Evolutionary conservation across 345 rosid genomes (phyloP), one percentile per base, ranked within the genome.

Genomic region (Leavenworthia alabamica): DNA sequence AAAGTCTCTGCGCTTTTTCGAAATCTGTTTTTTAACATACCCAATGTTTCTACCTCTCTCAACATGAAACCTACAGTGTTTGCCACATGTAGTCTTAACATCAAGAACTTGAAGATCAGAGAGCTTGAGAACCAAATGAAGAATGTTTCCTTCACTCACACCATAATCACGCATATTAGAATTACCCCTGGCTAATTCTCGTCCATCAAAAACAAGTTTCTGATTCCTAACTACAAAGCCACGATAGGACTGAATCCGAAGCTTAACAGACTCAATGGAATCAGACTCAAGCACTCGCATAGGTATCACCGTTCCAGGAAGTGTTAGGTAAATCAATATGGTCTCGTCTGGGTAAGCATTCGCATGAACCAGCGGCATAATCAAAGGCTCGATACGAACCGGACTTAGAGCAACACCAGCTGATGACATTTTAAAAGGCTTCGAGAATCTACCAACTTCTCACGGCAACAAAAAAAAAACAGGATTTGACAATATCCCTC

Each of bases 221-320:
- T 88, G 96, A 32, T 83, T 86, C 76, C 75, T 83, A 6, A 60
- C 90, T 2, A 82, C 88, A 56, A 88, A 88, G 0, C 96, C 93
- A 43, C 80, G 79, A 41, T 56, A 81, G 4, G 76, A 80, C 64
- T 88, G 96, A 54, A 88, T 81, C 71, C 75, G 77, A 1, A 85
- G 70, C 78, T 88, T 88, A 49, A 88, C 85, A 9, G 96, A 81
- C 42, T 79, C 82, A 7, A 85, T 85, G 0, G 96, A 68, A 15
- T 88, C 93, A 1, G 86, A 77, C 70, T 66, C 86, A 37, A 79
- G 66, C 19, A 88, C 80, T 12, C 75, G 79, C 81, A 85, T 61
- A 0, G 96, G 90, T 0, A 78, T 73, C 45, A 44, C 57, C 0
- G 77, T 70, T 5, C 83, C 81, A 9, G 80, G 19, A 12, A 78